Evolutionary conservation across 768 basidiomycete species (phyloP).

Genomic region (Peribolospora kevripleyi): DNA sequence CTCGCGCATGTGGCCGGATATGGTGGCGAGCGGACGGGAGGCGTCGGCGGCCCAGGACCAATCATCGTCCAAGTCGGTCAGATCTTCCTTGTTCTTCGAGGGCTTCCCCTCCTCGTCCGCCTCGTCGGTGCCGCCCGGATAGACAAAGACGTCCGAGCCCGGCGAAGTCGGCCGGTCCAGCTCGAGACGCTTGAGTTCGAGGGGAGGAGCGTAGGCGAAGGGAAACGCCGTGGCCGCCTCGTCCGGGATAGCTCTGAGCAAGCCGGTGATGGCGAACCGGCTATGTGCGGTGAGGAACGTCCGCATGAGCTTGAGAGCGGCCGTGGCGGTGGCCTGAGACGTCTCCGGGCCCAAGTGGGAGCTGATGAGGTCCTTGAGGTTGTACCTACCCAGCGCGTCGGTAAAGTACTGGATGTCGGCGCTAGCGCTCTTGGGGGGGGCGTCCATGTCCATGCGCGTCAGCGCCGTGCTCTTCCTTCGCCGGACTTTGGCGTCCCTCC

Average conservation of each 20-base stretch:
- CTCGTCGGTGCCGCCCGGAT: slow-evolving; percentile 19
- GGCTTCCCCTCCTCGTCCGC: not conserved
- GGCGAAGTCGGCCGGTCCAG: not conserved
- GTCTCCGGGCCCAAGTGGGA: slow-evolving; percentile 44
- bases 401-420: slow-evolving; percentile 42
- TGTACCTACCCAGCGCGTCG: slow-evolving; percentile 55
- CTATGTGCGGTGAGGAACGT: slow-evolving; percentile 50
- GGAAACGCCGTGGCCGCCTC: slow-evolving; percentile 47
- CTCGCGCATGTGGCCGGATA: slow-evolving; percentile 11
- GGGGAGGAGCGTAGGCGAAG: slow-evolving; percentile 23
- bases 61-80: slow-evolving; percentile 4
- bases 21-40: slow-evolving; percentile 3
- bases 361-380: slow-evolving; percentile 64
- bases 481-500: slow-evolving; percentile 9
- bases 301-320: slow-evolving; percentile 57
- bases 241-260: slow-evolving; percentile 47
- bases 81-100: too few relatives aligned
- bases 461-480: slow-evolving; percentile 69
- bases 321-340: slow-evolving; percentile 38
- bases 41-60: not conserved
- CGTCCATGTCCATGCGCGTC: slow-evolving; percentile 66
- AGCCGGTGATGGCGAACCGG: slow-evolving; percentile 31
- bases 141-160: slow-evolving; percentile 14
- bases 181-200: not conserved
- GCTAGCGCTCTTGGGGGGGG: slow-evolving; percentile 35